phyloP scores from a whole-genome alignment of 345 rosid species.

The Ailanthus altissimus region DNA sequence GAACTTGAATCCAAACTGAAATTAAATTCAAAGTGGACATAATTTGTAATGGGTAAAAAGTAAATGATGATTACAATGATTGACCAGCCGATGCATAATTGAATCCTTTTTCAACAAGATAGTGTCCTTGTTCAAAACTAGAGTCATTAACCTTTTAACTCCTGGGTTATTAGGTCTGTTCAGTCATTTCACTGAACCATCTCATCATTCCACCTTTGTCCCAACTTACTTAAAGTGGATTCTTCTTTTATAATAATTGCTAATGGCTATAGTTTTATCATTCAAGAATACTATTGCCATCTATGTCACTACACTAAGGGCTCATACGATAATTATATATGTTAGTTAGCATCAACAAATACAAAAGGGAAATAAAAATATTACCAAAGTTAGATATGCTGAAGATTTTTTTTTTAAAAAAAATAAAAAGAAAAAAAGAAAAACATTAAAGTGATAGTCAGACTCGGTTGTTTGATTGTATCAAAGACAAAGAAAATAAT shows the following conservation, averaged over 20 bases:
- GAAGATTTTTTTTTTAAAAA: no score
- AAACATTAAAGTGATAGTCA: not conserved
- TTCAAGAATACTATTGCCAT: not conserved
- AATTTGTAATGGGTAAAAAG: not conserved
- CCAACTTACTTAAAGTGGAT: conserved; percentile 26
- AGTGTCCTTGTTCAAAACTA: not conserved
- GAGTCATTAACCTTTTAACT: not conserved
- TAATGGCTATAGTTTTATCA: not conserved
- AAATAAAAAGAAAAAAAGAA: not conserved
- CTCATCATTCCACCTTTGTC: conserved; percentile 12
- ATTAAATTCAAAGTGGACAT: conserved; percentile 3
- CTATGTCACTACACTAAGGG: conserved; percentile 9
- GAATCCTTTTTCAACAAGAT: not conserved
- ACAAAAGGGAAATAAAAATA: not conserved
- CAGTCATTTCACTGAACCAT: conserved; percentile 5
- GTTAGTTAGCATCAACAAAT: conserved; percentile 20
- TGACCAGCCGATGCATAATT: not conserved
- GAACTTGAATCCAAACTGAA: not conserved
- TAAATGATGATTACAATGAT: conserved; percentile 3
- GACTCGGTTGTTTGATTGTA: conserved; percentile 31
- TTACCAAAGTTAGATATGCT: conserved; percentile 11
- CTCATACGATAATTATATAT: not conserved
- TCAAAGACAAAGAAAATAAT: conserved; percentile 14
- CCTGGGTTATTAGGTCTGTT: not conserved
- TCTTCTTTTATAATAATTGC: conserved; percentile 14